Conservation (phyloP, 208 protist species). For the Porcisia deanei region DNA sequence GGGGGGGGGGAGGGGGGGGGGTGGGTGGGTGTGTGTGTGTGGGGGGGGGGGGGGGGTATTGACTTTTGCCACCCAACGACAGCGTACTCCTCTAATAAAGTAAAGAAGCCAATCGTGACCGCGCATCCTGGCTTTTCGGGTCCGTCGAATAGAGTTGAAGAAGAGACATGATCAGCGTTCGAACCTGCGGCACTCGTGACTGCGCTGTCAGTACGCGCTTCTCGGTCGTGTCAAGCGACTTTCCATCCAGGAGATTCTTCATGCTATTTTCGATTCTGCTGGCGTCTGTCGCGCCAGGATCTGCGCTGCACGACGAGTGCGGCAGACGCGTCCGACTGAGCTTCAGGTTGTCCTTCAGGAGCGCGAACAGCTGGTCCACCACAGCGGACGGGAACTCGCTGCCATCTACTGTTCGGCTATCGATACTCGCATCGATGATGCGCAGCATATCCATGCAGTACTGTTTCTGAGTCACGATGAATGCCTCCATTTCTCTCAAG, state of each 20-base stretch:
- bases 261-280: conserved; percentile 6
- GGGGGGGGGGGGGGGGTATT: neutral
- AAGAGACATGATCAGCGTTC: conserved; percentile 61
- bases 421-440: conserved; percentile 55
- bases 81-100: conserved; percentile 42
- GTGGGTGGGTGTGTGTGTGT: no score
- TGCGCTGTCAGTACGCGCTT: conserved; percentile 33
- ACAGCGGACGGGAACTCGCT: conserved; percentile 43
- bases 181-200: conserved; percentile 50
- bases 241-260: conserved; percentile 19
- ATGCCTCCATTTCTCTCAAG: conserved; percentile 33
- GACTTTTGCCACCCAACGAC: neutral
- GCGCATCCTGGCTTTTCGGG: conserved; percentile 61
- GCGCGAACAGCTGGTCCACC: conserved; percentile 43
- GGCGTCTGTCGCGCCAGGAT: neutral
- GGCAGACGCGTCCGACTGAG: conserved; percentile 17
- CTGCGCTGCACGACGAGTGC: neutral
- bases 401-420: conserved; percentile 38
- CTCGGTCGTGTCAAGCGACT: conserved; percentile 22
- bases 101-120: conserved; percentile 69
- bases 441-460: conserved; percentile 38
- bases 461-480: conserved; percentile 32
- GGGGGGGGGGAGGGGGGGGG: no score
- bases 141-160: conserved; percentile 69
- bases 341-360: conserved; percentile 41